These are phyloP conservation scores for Tolypocladium cylindrosporum DNA, from an alignment of 2,329 filamentous ascomycete species.

Conservation along the genomic window DNA sequence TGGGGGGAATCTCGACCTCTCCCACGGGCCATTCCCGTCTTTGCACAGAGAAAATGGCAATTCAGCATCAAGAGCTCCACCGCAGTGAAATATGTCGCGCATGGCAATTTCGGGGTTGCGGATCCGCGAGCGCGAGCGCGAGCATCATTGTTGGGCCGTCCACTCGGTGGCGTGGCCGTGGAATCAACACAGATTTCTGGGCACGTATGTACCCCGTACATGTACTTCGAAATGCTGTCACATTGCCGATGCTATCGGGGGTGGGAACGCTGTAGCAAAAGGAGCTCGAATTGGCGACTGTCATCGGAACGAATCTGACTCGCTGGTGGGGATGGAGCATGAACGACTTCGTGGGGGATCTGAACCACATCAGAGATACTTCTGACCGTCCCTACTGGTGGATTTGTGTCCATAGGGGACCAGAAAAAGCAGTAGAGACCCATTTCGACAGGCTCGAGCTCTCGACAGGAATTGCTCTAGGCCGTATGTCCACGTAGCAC, in stretches of 20 bases:
- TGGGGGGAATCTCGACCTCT: background rate
- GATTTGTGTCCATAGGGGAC: no score
- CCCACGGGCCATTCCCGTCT: background rate
- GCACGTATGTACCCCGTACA: background rate
- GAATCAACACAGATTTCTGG: background rate
- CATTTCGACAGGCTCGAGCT: no score
- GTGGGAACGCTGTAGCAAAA: background rate
- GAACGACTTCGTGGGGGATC: no score
- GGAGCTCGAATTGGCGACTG: background rate
- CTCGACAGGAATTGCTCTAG: no score
- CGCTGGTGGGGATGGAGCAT: no score
- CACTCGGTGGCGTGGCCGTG: background rate
- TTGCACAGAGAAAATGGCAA: background rate
- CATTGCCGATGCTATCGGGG: background rate
- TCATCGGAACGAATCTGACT: background rate
- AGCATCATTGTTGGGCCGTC: background rate
- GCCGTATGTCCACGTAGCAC: background rate
- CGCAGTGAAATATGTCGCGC: background rate
- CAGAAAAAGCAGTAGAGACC: no score
- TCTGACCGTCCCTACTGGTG: no score
- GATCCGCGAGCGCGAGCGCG: background rate
- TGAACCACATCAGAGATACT: no score
- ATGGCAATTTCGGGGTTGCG: background rate
- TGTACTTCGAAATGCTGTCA: no score
- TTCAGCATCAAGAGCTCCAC: background rate